These are phyloP conservation scores for Atalantia buxifolia DNA, from an alignment of 345 rosid genomes.

Conservation along the genomic window DNA sequence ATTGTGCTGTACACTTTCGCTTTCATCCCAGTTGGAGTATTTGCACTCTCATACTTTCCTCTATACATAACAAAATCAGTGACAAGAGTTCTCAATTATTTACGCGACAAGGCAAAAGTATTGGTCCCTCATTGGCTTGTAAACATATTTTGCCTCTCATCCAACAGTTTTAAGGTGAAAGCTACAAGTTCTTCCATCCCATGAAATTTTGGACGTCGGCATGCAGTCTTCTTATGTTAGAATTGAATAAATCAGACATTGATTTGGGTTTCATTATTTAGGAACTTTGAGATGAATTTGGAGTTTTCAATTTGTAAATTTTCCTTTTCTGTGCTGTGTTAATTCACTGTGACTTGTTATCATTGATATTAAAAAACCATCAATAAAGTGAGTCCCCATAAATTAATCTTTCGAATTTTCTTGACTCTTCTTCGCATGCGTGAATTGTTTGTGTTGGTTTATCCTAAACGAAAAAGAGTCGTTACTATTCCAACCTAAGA, in stretches of 20 bases:
- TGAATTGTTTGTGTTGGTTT: too few relatives aligned
- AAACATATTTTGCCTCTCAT: not conserved
- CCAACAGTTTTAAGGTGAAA: not conserved
- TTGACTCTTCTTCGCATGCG: too few relatives aligned
- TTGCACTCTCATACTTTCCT: not conserved
- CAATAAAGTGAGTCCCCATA: too few relatives aligned
- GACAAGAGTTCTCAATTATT: not conserved
- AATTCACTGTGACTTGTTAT: too few relatives aligned
- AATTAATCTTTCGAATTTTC: too few relatives aligned
- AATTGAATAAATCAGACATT: not conserved
- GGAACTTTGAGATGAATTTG: too few relatives aligned
- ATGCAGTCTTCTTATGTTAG: not conserved
- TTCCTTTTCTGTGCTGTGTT: too few relatives aligned
- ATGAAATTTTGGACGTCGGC: not conserved
- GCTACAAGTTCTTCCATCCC: not conserved
- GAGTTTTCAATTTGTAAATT: too few relatives aligned
- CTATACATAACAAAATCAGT: not conserved
- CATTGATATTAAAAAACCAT: too few relatives aligned
- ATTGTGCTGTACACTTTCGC: not conserved
- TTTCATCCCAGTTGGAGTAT: constrained; percentile 7
- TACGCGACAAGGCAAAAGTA: not conserved
- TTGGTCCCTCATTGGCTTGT: not conserved
- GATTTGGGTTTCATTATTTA: too few relatives aligned
- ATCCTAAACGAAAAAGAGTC: too few relatives aligned
- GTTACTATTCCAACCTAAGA: too few relatives aligned